Percentiles rank a stretch among this genome's conserved stretches.
These are phyloP conservation scores for Naganishia friedmannii DNA, from an alignment of 768 basidiomycete genomes.

Conservation along the genomic window DNA sequence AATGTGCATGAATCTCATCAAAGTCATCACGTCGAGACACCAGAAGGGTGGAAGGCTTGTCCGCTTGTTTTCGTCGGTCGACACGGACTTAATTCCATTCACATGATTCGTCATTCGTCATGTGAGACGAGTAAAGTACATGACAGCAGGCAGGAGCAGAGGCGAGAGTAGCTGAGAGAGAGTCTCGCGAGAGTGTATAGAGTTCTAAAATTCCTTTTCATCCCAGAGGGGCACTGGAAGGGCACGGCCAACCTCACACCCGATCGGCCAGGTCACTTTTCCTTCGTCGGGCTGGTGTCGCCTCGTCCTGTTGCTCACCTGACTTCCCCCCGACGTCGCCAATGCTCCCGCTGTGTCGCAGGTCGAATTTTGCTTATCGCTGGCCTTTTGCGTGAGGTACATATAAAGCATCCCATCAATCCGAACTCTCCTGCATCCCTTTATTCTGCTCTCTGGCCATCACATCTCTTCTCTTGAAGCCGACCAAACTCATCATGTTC, in stretches of 20 bases:
- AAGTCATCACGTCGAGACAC: too few species aligned
- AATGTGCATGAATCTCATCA: too few species aligned
- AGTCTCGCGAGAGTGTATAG: conserved; percentile 16
- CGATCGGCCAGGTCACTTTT: conserved; percentile 22
- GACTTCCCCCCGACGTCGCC: not conserved
- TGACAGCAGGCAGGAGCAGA: too few species aligned
- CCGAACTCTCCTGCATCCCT: not conserved
- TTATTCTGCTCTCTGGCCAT: not conserved
- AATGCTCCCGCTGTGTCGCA: not conserved
- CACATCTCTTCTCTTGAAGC: not conserved
- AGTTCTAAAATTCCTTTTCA: not conserved
- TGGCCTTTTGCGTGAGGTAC: not conserved
- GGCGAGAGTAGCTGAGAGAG: not conserved
- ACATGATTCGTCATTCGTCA: too few species aligned
- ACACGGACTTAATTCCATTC: too few species aligned
- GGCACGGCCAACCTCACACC: conserved; percentile 10
- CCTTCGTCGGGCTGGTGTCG: not conserved
- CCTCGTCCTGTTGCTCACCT: not conserved
- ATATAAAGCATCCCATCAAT: not conserved
- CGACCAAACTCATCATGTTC: not conserved
- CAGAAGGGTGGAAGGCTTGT: too few species aligned
- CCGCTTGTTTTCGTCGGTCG: too few species aligned
- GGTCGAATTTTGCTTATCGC: not conserved
- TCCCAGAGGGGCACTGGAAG: too few species aligned
- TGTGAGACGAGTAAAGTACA: too few species aligned